Evolutionary conservation across 2,329 filamentous ascomycete species (phyloP).

Genomic region (Aureobasidium musti): DNA sequence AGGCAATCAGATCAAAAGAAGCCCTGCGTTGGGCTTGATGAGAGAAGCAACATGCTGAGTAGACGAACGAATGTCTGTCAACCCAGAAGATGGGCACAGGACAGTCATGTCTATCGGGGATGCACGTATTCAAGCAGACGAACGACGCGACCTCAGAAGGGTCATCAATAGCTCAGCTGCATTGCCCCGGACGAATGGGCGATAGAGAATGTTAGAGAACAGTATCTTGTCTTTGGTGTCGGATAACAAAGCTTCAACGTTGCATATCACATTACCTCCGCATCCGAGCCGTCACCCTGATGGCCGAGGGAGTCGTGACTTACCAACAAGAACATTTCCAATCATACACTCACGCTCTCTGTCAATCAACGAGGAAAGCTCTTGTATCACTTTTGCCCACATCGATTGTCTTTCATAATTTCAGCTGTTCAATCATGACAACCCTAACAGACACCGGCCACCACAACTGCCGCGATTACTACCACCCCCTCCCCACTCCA

Average conservation of each 20-base stretch:
- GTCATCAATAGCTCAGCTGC: conserved; percentile 13
- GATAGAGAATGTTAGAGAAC: not conserved
- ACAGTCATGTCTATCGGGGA: conserved; percentile 5
- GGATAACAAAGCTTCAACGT: not conserved
- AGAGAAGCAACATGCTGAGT: not conserved
- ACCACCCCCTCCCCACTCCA: conserved; percentile 31
- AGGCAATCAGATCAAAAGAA: conserved; percentile 48
- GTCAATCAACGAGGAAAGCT: not conserved
- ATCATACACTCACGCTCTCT: not conserved
- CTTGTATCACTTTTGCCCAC: no score
- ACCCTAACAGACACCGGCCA: conserved; percentile 37
- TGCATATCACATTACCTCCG: not conserved
- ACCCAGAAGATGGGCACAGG: conserved; percentile 1
- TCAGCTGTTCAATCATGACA: not conserved
- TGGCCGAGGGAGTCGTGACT: conserved; percentile 7
- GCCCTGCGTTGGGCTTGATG: conserved; percentile 59
- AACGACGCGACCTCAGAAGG: conserved; percentile 8
- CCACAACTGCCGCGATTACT: conserved; percentile 44
- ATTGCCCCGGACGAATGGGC: not conserved
- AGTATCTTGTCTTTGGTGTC: accelerated
- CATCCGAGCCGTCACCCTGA: conserved; percentile 18
- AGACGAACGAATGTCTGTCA: not conserved
- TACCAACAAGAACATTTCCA: not conserved
- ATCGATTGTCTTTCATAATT: no score
- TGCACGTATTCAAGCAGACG: not conserved